Conservation (phyloP, 345 rosid genomes). For the Sapria himalayana region DNA sequence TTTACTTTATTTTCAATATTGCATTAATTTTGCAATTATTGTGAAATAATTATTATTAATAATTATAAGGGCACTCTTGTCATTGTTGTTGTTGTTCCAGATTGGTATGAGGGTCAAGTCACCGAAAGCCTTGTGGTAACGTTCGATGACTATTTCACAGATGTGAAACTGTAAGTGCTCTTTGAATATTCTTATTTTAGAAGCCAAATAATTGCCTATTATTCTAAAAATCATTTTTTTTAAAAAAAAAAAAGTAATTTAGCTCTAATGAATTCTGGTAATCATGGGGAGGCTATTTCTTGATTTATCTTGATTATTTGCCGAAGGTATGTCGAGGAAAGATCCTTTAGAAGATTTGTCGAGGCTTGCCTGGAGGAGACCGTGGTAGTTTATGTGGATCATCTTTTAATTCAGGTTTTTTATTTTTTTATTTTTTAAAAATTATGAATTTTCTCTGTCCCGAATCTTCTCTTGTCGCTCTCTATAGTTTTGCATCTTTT, state of each 20-base stretch:
- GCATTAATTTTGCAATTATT: no score
- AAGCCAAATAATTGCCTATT: neutral
- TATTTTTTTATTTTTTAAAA: neutral
- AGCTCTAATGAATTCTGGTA: no score
- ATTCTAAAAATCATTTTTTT: no score
- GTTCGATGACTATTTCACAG: slow-evolving; percentile 83
- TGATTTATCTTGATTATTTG: slow-evolving; percentile 9
- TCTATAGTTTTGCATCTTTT: neutral
- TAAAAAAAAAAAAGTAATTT: no score
- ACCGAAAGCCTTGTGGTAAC: slow-evolving; percentile 87
- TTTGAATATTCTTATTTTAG: neutral
- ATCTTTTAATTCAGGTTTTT: slow-evolving; percentile 66
- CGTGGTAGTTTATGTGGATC: slow-evolving; percentile 66
- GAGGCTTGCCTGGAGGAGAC: slow-evolving; percentile 96
- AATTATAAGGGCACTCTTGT: no score
- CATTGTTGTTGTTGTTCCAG: no score
- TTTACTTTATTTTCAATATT: no score
- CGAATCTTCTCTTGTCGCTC: neutral
- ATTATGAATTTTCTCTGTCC: slow-evolving; percentile 2
- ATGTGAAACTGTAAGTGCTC: slow-evolving; percentile 76
- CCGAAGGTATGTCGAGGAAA: slow-evolving; percentile 79
- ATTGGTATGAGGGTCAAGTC: slow-evolving; percentile 92
- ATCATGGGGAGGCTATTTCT: slow-evolving; percentile 5
- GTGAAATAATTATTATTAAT: no score
- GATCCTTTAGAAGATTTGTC: slow-evolving; percentile 89